Evolutionary conservation across 129 eudicot genomes (phyloP), one percentile per base, ranked within the genome.

Genomic region (Tanacetum coccineum): DNA sequence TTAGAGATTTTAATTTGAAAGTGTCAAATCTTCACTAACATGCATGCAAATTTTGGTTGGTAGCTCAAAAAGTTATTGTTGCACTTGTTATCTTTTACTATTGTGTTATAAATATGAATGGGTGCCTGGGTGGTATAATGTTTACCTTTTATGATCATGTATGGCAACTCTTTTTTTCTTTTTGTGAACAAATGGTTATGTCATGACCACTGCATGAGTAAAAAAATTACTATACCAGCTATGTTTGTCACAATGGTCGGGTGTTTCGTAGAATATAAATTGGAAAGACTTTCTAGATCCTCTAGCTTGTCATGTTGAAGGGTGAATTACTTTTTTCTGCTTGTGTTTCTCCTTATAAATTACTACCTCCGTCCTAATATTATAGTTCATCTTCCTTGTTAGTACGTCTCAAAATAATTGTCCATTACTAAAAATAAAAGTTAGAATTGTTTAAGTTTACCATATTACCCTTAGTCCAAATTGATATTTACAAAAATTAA

Each of bases 41-140:
- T 58, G 73, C 67, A 67, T 59, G 79, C 73, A 67, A 47, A 6
- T 30, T 47, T 14, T 57, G 67, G 26, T 20, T 20, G 49, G 70
- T 62, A 5, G 61, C 20, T 59, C 49, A 28, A 32, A 18, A 53
- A 60, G 15, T 7, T 15, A 45, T 15, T 40, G 15, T 70, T 22
- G 40, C 14, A 4, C 28, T 60, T 59, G 44, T 71, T 48, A 20
- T 50, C 39, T 22, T 44, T 66, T 19, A 22, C 25, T 22, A 15
- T 20, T 6, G 0, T 70, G 66, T 44, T 57, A 59, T 57, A 22
- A 44, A 57, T 44, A 12, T 67, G 72, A 22, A 25, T 48, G 46
- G 18, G n/a, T n/a, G n/a, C n/a, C n/a, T n/a, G n/a, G n/a, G 6
- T 49, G 59, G 47, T 4, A 66, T 14, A 17, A 18, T 53, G 4